phyloP scores from a whole-genome alignment of 805 yeast species.

The Sugiyamaella mastotermitis region DNA sequence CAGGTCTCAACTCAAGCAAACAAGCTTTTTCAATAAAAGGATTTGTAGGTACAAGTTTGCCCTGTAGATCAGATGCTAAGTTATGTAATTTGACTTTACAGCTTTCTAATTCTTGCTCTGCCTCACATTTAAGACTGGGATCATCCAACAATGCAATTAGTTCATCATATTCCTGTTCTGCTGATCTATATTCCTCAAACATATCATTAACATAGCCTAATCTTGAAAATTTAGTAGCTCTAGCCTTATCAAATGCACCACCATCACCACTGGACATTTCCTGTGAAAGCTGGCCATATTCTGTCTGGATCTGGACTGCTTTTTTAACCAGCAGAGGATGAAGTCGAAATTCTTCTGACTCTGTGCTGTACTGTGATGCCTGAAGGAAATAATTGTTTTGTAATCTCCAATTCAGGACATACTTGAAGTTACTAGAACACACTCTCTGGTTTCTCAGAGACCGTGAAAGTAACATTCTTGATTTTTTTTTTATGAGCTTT shows the following conservation, averaged over 20 bases:
- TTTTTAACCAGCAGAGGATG: constrained; percentile 49
- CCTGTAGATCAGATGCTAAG: constrained; percentile 40
- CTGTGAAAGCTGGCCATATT: constrained; percentile 37
- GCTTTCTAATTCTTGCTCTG: constrained; percentile 49
- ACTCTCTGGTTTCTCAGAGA: too few relatives aligned
- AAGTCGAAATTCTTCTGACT: constrained; percentile 19
- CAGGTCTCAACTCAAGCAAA: constrained; percentile 82
- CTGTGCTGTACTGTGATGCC: too few relatives aligned
- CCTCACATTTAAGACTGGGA: constrained; percentile 49
- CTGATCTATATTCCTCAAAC: constrained; percentile 34
- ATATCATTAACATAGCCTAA: constrained; percentile 40
- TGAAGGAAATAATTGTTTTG: too few relatives aligned
- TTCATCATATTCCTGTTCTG: constrained; percentile 30
- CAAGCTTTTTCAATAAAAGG: constrained; percentile 73
- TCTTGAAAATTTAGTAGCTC: constrained; percentile 44
- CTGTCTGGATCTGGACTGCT: constrained; percentile 39
- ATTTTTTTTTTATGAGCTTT: too few relatives aligned
- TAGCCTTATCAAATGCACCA: constrained; percentile 38
- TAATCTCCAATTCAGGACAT: too few relatives aligned
- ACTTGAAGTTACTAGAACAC: too few relatives aligned
- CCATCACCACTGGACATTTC: constrained; percentile 36
- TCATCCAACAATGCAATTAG: constrained; percentile 44
- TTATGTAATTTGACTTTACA: constrained; percentile 40
- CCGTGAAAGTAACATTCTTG: too few relatives aligned
- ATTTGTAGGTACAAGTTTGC: constrained; percentile 63